These are phyloP conservation scores for Nicotiana rustica DNA, from an alignment of 305 asterid species.

Conservation along the genomic window DNA sequence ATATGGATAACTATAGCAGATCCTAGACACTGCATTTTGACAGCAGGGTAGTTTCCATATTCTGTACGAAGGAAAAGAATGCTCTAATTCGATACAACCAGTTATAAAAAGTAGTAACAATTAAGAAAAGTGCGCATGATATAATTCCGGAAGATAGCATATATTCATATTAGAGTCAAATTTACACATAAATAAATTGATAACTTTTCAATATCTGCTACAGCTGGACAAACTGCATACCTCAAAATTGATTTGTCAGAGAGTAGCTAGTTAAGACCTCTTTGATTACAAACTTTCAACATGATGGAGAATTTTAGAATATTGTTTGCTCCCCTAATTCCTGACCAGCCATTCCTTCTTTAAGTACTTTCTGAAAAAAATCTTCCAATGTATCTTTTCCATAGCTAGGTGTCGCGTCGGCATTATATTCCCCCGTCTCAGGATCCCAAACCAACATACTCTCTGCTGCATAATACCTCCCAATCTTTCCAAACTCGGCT, in stretches of 20 bases:
- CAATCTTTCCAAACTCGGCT: constrained; percentile 96
- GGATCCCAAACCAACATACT: constrained; percentile 87
- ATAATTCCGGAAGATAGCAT: background rate
- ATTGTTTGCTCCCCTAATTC: constrained; percentile 92
- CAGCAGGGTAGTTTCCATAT: background rate
- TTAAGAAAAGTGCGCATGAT: background rate
- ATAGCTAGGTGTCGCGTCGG: constrained; percentile 85
- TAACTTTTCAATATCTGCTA: constrained; percentile 9
- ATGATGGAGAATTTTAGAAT: constrained; percentile 45
- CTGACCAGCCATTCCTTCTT: constrained; percentile 92
- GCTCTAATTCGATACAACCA: background rate
- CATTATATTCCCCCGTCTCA: constrained; percentile 70
- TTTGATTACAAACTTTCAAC: constrained; percentile 26
- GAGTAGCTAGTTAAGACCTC: constrained; percentile 32
- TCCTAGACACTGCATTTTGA: background rate
- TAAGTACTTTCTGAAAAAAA: constrained; percentile 76
- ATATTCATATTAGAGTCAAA: background rate
- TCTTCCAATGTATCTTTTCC: constrained; percentile 89
- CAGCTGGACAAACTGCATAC: constrained; percentile 33
- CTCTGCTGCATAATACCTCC: constrained; percentile 96
- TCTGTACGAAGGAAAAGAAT: background rate
- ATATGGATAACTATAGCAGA: background rate
- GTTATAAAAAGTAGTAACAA: constrained; percentile 1
- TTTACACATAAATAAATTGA: background rate
- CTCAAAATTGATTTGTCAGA: constrained; percentile 32